Conservation (phyloP, 495 filamentous ascomycete genomes). For the Penicillium cataractarum region DNA sequence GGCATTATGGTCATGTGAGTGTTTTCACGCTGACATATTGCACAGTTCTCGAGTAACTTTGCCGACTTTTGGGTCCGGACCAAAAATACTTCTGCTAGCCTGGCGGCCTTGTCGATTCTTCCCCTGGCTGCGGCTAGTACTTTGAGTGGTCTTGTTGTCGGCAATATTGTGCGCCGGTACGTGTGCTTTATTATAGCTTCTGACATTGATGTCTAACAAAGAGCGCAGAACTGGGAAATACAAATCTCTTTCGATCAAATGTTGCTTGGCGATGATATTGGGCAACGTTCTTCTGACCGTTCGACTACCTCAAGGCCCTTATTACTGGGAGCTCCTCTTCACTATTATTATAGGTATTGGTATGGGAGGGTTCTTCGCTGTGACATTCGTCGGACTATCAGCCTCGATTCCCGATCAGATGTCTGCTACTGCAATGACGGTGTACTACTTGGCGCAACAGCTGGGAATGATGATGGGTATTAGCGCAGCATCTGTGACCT, state of each 20-base stretch:
- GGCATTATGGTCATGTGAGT: neutral
- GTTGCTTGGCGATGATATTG: neutral
- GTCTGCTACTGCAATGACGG: neutral
- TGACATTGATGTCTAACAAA: neutral
- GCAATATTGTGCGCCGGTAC: neutral
- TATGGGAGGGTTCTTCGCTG: neutral
- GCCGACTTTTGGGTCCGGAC: neutral
- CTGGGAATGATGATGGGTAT: constrained; percentile 1
- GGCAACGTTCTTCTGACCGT: neutral
- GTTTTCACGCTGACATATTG: neutral
- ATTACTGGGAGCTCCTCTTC: neutral
- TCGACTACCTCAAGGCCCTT: neutral
- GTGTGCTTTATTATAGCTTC: neutral
- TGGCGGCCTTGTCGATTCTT: neutral
- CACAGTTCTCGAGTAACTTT: neutral
- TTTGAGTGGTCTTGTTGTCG: neutral
- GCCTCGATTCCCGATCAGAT: neutral
- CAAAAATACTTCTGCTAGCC: neutral
- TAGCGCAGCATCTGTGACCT: neutral
- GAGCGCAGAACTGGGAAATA: neutral
- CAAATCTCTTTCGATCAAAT: neutral
- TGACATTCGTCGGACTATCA: neutral
- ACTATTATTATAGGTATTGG: neutral
- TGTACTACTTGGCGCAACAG: neutral
- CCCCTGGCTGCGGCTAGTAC: neutral